Evolutionary conservation across 139 green algal species (phyloP).

Genomic region (Gonium pectorale): DNA sequence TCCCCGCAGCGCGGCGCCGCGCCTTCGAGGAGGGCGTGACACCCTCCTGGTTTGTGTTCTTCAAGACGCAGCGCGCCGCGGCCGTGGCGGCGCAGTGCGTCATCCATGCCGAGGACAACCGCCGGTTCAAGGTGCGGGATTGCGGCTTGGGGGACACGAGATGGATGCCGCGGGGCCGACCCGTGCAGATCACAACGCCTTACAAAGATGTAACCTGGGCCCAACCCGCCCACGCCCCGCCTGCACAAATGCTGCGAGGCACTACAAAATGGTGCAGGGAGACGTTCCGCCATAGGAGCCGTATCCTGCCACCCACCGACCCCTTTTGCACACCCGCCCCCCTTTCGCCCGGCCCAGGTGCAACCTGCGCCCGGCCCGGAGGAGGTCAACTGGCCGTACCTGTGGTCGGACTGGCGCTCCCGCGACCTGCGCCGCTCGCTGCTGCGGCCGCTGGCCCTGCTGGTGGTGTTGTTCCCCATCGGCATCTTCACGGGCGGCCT

Average conservation of each 20-base stretch:
- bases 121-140: slow-evolving; percentile 60
- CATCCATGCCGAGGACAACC: slow-evolving; percentile 65
- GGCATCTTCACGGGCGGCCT: slow-evolving; percentile 65
- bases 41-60: slow-evolving; percentile 71
- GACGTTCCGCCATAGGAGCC: too few species aligned
- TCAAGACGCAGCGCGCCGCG: slow-evolving; percentile 61
- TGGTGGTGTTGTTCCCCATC: slow-evolving; percentile 69
- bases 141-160: too few species aligned
- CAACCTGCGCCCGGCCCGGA: slow-evolving; percentile 75
- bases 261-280: too few species aligned
- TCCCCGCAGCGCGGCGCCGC: slow-evolving; percentile 30
- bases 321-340: background rate
- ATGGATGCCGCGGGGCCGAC: too few species aligned
- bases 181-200: too few species aligned
- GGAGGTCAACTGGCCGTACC: slow-evolving; percentile 71
- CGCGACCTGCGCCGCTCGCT: slow-evolving; percentile 63
- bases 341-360: too few species aligned
- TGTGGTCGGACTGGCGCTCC: slow-evolving; percentile 62
- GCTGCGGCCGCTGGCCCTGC: slow-evolving; percentile 55
- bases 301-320: background rate
- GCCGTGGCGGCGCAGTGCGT: slow-evolving; percentile 50
- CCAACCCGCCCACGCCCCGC: too few species aligned
- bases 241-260: too few species aligned
- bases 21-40: slow-evolving; percentile 44
- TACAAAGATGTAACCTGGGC: too few species aligned